Base-by-base conservation (phyloP, 163 green algal genomes). In the Prototheca cutis region DNA sequence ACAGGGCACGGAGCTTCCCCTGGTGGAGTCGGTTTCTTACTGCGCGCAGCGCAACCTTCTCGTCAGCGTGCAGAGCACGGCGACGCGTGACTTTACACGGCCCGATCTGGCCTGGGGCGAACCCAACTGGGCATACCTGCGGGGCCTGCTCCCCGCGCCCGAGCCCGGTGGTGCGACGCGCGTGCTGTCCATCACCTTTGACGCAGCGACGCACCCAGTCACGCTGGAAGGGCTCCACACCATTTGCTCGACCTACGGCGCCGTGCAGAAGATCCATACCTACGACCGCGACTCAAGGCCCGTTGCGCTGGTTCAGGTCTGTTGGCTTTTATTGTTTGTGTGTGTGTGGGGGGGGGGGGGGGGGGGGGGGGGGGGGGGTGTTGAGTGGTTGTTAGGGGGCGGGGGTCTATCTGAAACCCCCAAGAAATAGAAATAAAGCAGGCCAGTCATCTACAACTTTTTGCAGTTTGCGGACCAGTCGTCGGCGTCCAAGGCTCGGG, bases 221-320 rank as follows among this genome's bases (percentile, higher is more conserved):
- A 84, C 72, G 17, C 54, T 90, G 13, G 81, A 89, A 2, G 71
- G 78, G 17, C 55, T 90, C 32, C 75, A 89, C 56, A 86, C 78
- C 21, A 70, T 89, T 0, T 89, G 85, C 56, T 76, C 61, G 2
- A 80, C 76, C 0, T 90, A 88, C 48, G 82, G 82, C 48, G 49
- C 56, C 27, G 74, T 90, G 6, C 66, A 83, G 59, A 87, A 87
- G 63, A 84, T 90, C 49, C 65, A 72, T 21, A 80, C 84, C 27
- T 85, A 79, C 60, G 74, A 90, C 36, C 81, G 84, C 45, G 77
- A 73, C 47, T 64, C 13, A 25, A 39, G 61, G 19, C 42, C 39
- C 17, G 24, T 61, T 13, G 70, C 65, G 33, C 48, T 70, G 29
- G 58, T 80, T 59, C 80, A 87, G 72, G 32, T 55, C 13, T 53